phyloP scores from a whole-genome alignment of 345 rosid genomes.

The Hibiscus mutabilis region DNA sequence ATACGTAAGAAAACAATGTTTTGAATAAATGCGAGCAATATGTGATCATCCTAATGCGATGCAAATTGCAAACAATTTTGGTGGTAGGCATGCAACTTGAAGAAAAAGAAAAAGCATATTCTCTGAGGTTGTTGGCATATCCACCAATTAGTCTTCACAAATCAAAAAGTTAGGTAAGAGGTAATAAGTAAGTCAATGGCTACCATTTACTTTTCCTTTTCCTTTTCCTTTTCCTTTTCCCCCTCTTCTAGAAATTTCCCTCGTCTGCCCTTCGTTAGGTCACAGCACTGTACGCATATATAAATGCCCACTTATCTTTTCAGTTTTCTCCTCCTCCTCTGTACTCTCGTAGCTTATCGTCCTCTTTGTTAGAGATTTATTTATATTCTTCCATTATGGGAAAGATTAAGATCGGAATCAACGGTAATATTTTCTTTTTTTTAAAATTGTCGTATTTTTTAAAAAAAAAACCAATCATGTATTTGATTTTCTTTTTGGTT shows the following conservation, averaged over 20 bases:
- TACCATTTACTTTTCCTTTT: background rate
- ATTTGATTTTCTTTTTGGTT: background rate
- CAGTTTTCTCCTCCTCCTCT: background rate
- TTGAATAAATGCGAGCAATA: too few species aligned
- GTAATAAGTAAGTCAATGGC: conserved; percentile 10
- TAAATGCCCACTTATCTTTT: background rate
- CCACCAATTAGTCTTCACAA: too few species aligned
- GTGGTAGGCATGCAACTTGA: too few species aligned
- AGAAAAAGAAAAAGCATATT: too few species aligned
- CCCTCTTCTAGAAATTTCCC: conserved; percentile 4
- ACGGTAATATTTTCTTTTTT: conserved; percentile 18
- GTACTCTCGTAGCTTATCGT: too few species aligned
- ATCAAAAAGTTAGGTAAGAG: too few species aligned
- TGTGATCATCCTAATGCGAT: too few species aligned
- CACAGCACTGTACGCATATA: background rate
- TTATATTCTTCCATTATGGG: conserved; percentile 21
- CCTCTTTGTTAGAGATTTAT: background rate
- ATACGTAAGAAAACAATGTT: too few species aligned
- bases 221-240: background rate
- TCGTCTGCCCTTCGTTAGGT: background rate
- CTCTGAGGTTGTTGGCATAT: too few species aligned
- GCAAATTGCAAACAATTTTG: too few species aligned
- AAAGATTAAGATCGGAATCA: conserved; percentile 69
- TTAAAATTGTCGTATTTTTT: background rate
- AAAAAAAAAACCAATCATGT: background rate